Evolutionary conservation across 1,284 basidiomycete genomes (phyloP).

Genomic region (Sanghuangporus weigelae): DNA sequence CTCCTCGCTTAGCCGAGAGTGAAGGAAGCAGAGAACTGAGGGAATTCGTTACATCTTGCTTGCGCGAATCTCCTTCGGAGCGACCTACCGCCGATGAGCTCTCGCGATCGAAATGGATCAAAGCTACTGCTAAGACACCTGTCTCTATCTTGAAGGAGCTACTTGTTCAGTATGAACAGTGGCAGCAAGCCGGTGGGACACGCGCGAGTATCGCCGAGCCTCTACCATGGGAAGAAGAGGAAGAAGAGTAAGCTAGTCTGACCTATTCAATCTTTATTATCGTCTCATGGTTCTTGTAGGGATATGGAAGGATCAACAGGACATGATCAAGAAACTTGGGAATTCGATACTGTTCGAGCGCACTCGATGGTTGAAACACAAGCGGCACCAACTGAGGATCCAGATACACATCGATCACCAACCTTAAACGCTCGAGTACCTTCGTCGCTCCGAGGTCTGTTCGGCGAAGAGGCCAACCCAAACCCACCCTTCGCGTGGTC

Average conservation of each 20-base stretch:
- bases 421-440: slow-evolving; percentile 42
- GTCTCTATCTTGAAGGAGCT: slow-evolving; percentile 80
- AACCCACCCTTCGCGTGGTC: slow-evolving; percentile 37
- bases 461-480: slow-evolving; percentile 46
- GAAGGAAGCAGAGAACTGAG: slow-evolving; percentile 82
- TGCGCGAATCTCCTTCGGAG: slow-evolving; percentile 81
- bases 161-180: slow-evolving; percentile 67
- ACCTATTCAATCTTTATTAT: neutral
- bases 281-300: neutral
- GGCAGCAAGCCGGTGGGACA: slow-evolving; percentile 78
- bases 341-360: slow-evolving; percentile 69
- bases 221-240: slow-evolving; percentile 65
- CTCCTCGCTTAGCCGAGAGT: slow-evolving; percentile 74
- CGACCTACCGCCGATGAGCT: slow-evolving; percentile 89
- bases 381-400: neutral
- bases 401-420: neutral
- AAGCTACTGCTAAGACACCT: slow-evolving; percentile 63
- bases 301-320: slow-evolving; percentile 22
- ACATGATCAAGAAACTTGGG: slow-evolving; percentile 58
- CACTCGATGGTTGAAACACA: slow-evolving; percentile 24
- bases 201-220: slow-evolving; percentile 75
- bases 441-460: slow-evolving; percentile 62
- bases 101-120: slow-evolving; percentile 91
- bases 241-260: slow-evolving; percentile 40
- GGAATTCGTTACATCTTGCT: slow-evolving; percentile 83